Conservation (phyloP, 1,139 yeast genomes). For the Suhomyces atakaporum region DNA sequence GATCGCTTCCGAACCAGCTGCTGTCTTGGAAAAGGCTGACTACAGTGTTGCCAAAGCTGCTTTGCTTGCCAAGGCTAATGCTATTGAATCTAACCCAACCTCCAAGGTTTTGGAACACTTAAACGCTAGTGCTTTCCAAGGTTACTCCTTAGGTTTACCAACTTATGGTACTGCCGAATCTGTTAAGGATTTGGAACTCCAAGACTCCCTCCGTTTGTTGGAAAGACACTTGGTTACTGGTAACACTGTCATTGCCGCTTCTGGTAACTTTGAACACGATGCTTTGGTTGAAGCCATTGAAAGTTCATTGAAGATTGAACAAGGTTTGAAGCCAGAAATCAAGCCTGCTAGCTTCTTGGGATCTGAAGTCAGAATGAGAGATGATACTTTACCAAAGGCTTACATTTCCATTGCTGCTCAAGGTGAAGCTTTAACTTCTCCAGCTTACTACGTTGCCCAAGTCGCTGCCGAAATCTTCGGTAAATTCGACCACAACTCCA, state of each 20-base stretch:
- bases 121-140: conserved; percentile 81
- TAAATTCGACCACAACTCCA: conserved; percentile 52
- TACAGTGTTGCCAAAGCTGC: conserved; percentile 38
- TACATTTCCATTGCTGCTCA: conserved; percentile 72
- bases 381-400: conserved; percentile 80
- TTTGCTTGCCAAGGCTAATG: conserved; percentile 40
- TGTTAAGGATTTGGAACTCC: conserved; percentile 53
- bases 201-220: conserved; percentile 60
- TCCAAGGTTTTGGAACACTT: conserved; percentile 67
- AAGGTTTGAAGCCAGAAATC: conserved; percentile 57
- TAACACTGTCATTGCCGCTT: conserved; percentile 68
- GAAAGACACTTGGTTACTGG: conserved; percentile 58
- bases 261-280: conserved; percentile 73
- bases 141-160: conserved; percentile 77
- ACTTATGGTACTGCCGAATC: conserved; percentile 70
- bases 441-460: conserved; percentile 67
- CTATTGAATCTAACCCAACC: conserved; percentile 48
- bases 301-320: conserved; percentile 45
- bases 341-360: conserved; percentile 70
- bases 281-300: conserved; percentile 66
- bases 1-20: conserved; percentile 38
- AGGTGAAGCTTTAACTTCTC: conserved; percentile 66
- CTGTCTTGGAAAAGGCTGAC: conserved; percentile 36
- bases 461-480: conserved; percentile 77
- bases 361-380: conserved; percentile 84